phyloP scores from a whole-genome alignment of 495 filamentous ascomycete species.

The Aspergillus carlsbadensis region DNA sequence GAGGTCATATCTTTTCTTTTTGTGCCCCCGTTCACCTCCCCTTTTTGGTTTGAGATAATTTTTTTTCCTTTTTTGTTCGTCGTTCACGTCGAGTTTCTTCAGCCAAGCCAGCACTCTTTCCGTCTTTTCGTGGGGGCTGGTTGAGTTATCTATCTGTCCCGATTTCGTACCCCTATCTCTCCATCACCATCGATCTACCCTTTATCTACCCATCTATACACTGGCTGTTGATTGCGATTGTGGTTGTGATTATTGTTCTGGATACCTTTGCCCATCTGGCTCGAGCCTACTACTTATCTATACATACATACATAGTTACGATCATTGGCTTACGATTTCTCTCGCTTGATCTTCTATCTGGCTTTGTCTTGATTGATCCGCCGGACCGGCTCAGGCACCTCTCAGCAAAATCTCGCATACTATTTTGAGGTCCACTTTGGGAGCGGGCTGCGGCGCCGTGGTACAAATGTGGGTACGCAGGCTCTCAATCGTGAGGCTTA shows the following conservation, averaged over 20 bases:
- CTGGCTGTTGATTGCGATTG: background rate
- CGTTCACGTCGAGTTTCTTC: slow-evolving; percentile 9
- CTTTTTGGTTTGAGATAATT: slow-evolving; percentile 1
- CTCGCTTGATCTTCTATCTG: background rate
- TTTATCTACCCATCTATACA: background rate
- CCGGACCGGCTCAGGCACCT: background rate
- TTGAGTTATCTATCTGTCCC: background rate
- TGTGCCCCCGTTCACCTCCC: slow-evolving; percentile 3
- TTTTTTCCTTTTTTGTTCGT: background rate
- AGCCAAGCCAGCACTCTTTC: background rate
- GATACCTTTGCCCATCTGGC: slow-evolving; percentile 8
- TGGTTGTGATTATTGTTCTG: background rate
- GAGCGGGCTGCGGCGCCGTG: no score
- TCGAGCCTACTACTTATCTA: no score
- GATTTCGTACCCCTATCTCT: background rate
- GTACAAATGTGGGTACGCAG: no score
- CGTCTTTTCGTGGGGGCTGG: background rate
- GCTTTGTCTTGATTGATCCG: background rate
- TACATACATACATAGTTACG: slow-evolving; percentile 2
- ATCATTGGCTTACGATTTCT: background rate
- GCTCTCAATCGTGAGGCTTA: no score
- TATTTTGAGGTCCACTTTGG: background rate
- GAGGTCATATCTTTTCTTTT: background rate
- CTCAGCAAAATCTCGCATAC: background rate
- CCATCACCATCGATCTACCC: background rate